Base-by-base conservation (phyloP, 257 asterid genomes). In the Fraxinus cuspidata region DNA sequence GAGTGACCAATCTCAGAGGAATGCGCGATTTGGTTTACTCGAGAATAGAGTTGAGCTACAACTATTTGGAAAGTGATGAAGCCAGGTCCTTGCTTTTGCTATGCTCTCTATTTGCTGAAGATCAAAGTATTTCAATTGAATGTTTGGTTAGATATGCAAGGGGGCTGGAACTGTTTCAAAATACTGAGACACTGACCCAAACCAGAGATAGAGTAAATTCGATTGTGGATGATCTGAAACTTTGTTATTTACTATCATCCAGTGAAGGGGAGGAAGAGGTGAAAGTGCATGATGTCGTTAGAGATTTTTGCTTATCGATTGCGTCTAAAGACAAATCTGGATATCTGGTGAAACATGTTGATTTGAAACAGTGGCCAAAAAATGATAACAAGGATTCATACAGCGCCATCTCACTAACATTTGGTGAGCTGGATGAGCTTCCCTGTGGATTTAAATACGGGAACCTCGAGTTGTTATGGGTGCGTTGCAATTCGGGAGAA, bases 261-360 rank as follows among this genome's bases (percentile, higher is more conserved):
- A 74, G 74, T 6, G 0, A 11, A 0, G 27, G 19, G 5, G 21
- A 71, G 5, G 23, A 32, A 1, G 28, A 32, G 71, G 81, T 76
- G 15, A 76, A 25, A 58, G 44, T 80, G 70, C 83, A 75, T 56
- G 80, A 80, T 47, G 77, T 80, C 27, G 60, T 80, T 16, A 58
- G 68, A 35, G 76, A 75, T 21, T 47, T 74, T 25, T 71, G 76
- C 25, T 6, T 80, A 1, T 28, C 31, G 10, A 67, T 56, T 71
- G 81, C 74, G 1, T 81, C 81, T 4, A 34, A 31, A 74, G 84
- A 71, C 10, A 60, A 76, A 56, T 28, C 65, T 32, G 53, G 25
- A 1, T 29, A 75, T 32, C 25, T 60, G 80, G 77, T 71, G 35
- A 60, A 23, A 6, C 70, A 71, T 35, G 31, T 44, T 15, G 77